phyloP scores from a whole-genome alignment of 108 stramenopile genomes.

The Parietichytrium sp. region DNA sequence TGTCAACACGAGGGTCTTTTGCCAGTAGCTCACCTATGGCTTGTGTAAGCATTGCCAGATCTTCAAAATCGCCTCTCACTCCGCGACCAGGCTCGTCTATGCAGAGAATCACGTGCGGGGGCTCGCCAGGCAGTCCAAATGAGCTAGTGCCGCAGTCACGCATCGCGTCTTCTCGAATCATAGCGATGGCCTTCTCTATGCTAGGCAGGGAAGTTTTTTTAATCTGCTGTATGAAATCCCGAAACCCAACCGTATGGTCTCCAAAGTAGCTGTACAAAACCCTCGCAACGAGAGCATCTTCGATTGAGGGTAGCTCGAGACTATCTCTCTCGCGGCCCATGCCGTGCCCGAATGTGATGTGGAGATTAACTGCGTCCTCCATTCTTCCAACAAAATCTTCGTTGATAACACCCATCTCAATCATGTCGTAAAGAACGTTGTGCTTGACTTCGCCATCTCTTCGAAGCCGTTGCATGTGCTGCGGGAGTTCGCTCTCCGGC shows the following conservation, averaged over 20 bases:
- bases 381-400: no score
- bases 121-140: background rate
- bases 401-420: no score
- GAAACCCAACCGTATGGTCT: background rate
- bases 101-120: background rate
- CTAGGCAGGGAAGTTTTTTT: background rate
- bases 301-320: no score
- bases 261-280: constrained; percentile 22
- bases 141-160: background rate
- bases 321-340: no score
- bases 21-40: background rate
- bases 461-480: no score
- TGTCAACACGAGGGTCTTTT: background rate
- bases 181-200: background rate
- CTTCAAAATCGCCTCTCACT: background rate
- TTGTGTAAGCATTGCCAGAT: background rate
- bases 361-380: no score
- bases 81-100: background rate
- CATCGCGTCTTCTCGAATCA: background rate
- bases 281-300: background rate
- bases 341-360: no score
- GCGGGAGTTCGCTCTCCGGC: no score
- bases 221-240: background rate
- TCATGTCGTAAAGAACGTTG: no score
- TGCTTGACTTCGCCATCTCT: no score